Evolutionary conservation across 2,329 filamentous ascomycete genomes (phyloP).

Genomic region (Trichophyton benhamiae): DNA sequence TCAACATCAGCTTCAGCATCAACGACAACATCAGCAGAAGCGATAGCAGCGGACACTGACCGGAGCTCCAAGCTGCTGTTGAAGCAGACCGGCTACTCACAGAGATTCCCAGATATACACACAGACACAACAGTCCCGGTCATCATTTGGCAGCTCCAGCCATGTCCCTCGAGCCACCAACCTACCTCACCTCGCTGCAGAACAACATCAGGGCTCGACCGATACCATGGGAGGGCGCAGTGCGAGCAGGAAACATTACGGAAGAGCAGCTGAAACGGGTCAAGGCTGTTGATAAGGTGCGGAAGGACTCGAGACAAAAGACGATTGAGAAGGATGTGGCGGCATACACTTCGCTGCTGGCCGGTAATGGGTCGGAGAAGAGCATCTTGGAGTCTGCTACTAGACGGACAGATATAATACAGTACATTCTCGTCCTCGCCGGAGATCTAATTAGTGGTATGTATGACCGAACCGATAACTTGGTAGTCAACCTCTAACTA

Average conservation of each 20-base stretch:
- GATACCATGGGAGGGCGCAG: slow-evolving; percentile 95
- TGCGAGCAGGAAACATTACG: slow-evolving; percentile 83
- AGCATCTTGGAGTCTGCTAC: slow-evolving; percentile 76
- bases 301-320: slow-evolving; percentile 77
- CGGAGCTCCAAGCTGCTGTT: neutral
- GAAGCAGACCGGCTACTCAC: neutral
- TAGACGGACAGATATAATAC: slow-evolving; percentile 79
- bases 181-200: slow-evolving; percentile 77
- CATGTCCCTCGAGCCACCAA: slow-evolving; percentile 88
- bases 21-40: neutral
- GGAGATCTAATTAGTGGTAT: slow-evolving; percentile 77
- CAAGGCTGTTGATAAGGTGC: slow-evolving; percentile 89
- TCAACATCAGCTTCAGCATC: neutral
- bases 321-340: slow-evolving; percentile 67
- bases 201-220: slow-evolving; percentile 93
- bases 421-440: slow-evolving; percentile 85
- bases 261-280: slow-evolving; percentile 92
- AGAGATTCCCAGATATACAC: neutral
- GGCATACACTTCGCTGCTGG: slow-evolving; percentile 68
- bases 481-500: neutral
- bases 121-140: neutral
- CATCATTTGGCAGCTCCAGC: neutral
- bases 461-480: slow-evolving; percentile 12
- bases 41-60: neutral
- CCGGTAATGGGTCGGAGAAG: slow-evolving; percentile 52